Percentiles rank a stretch among this genome's conserved stretches.
phyloP scores from a whole-genome alignment of 129 eudicot genomes.

The Chrysanthemum lavandulifolium region DNA sequence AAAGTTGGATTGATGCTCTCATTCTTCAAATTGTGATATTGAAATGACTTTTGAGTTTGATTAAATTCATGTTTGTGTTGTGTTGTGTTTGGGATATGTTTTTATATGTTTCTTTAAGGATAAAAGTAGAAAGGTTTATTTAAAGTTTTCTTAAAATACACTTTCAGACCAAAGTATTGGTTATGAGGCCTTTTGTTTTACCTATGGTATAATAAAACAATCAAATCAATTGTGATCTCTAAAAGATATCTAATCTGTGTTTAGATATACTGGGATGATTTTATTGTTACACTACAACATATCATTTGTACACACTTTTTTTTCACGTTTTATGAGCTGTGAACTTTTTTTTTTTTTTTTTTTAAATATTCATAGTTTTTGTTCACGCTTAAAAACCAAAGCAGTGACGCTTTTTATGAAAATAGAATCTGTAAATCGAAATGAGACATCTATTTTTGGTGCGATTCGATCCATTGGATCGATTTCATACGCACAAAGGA shows the following conservation, averaged over 20 bases:
- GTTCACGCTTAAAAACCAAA: too few relatives aligned
- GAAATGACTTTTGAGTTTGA: conserved; percentile 15
- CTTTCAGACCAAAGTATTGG: neutral
- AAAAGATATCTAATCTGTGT: neutral
- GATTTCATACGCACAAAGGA: too few relatives aligned
- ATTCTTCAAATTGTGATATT: neutral
- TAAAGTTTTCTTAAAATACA: neutral
- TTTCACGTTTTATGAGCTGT: too few relatives aligned
- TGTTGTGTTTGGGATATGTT: neutral
- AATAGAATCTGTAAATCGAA: too few relatives aligned
- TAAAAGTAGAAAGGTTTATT: neutral
- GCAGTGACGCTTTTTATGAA: too few relatives aligned
- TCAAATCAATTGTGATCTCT: neutral
- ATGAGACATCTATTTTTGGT: too few relatives aligned
- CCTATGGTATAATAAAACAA: neutral
- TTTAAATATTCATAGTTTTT: too few relatives aligned
- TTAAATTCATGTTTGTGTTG: conserved; percentile 2
- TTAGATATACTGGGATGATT: too few relatives aligned
- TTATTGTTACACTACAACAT: too few relatives aligned
- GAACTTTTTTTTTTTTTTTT: too few relatives aligned
- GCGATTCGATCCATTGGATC: too few relatives aligned
- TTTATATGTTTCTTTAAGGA: conserved; percentile 15
- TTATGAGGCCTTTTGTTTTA: neutral
- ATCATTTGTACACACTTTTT: too few relatives aligned
- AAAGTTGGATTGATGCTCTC: conserved; percentile 9